These are phyloP conservation scores for Sugiyamaella lignohabitans DNA, from an alignment of 805 yeast species.

Conservation along the genomic window DNA sequence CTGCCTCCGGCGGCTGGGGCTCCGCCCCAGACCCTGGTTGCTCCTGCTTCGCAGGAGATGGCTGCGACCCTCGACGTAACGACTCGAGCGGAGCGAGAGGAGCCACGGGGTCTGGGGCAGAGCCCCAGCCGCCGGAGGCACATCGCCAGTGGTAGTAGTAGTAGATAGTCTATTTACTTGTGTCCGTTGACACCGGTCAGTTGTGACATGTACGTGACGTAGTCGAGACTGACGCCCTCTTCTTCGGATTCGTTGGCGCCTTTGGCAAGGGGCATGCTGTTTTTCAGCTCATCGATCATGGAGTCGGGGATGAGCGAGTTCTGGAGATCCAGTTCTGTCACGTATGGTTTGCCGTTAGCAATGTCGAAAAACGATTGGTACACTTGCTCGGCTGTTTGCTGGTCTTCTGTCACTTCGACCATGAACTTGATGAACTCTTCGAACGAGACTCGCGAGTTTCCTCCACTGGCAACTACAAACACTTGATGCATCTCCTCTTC, in stretches of 20 bases:
- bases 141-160: no score
- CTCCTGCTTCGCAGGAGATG: background rate
- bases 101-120: no score
- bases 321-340: constrained; percentile 37
- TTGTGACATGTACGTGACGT: constrained; percentile 31
- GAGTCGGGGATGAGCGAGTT: constrained; percentile 32
- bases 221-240: constrained; percentile 26
- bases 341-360: constrained; percentile 35
- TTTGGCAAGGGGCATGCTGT: constrained; percentile 24
- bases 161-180: no score
- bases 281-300: constrained; percentile 28
- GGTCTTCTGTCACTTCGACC: constrained; percentile 37
- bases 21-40: background rate
- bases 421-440: constrained; percentile 33
- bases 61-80: background rate
- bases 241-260: constrained; percentile 6
- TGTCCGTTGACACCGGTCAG: constrained; percentile 44
- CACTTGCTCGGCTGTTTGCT: constrained; percentile 34
- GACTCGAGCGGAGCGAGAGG: no score
- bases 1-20: background rate
- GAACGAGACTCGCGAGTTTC: constrained; percentile 25
- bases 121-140: no score
- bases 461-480: constrained; percentile 30
- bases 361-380: constrained; percentile 36
- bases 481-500: constrained; percentile 35